Evolutionary conservation across 1,139 yeast species (phyloP).

Genomic region (Debaryomyces singareniensis): DNA sequence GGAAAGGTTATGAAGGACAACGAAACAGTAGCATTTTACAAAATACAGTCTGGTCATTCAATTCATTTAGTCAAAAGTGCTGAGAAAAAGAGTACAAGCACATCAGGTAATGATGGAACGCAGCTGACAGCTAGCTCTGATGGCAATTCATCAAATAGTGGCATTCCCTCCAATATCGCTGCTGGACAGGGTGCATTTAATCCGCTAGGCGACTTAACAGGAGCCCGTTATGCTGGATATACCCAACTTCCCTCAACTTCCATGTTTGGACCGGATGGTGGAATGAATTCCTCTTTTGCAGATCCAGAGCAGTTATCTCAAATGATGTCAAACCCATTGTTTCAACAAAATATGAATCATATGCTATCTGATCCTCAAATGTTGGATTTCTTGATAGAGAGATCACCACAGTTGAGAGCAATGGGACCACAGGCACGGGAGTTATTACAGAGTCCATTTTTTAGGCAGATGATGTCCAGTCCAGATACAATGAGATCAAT

Average conservation of each 20-base stretch:
- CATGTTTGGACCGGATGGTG: conserved; percentile 95
- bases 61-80: conserved; percentile 80
- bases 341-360: conserved; percentile 75
- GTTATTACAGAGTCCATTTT: conserved; percentile 76
- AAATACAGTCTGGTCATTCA: conserved; percentile 80
- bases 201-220: conserved; percentile 86
- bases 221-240: conserved; percentile 93
- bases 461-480: conserved; percentile 79
- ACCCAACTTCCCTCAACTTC: conserved; percentile 82
- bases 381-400: conserved; percentile 77
- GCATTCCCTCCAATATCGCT: conserved; percentile 68
- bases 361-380: conserved; percentile 74
- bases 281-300: conserved; percentile 63
- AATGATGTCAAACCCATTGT: conserved; percentile 76
- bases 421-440: conserved; percentile 90
- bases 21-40: conserved; percentile 69
- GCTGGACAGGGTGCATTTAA: conserved; percentile 88
- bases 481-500: conserved; percentile 81
- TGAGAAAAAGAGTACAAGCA: conserved; percentile 17
- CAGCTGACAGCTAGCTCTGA: conserved; percentile 13
- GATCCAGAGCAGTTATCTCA: conserved; percentile 66
- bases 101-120: conserved; percentile 15
- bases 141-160: conserved; percentile 12
- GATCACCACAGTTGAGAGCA: conserved; percentile 75
- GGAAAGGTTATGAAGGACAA: conserved; percentile 88